Conservation (phyloP, 805 yeast genomes). For the Starmerella vaccinii region DNA sequence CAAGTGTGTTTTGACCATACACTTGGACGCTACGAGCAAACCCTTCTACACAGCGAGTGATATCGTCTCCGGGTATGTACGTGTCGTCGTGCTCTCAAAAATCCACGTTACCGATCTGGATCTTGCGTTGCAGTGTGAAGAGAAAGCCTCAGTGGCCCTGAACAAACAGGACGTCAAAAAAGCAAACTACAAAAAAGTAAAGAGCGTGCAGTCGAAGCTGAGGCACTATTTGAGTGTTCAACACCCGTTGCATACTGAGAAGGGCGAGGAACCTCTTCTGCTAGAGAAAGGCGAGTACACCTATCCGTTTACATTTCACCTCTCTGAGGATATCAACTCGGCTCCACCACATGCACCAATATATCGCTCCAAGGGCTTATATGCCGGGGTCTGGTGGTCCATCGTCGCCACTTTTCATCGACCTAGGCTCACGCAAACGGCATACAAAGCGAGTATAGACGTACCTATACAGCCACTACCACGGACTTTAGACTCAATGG, state of each 20-base stretch:
- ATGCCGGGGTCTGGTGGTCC: conserved; percentile 3
- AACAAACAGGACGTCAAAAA: neutral
- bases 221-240: neutral
- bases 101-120: conserved; percentile 4
- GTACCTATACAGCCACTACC: neutral
- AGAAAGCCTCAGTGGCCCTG: conserved; percentile 7
- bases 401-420: neutral
- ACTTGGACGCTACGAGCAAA: conserved; percentile 5
- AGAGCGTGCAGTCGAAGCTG: neutral
- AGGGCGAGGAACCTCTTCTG: neutral
- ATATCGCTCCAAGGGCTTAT: neutral
- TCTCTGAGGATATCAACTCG: conserved; percentile 7
- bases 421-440: neutral
- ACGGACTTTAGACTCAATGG: neutral
- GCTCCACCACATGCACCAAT: conserved; percentile 15
- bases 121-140: conserved; percentile 12
- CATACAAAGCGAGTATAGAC: neutral
- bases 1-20: conserved; percentile 1
- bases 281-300: conserved; percentile 16
- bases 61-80: conserved; percentile 11
- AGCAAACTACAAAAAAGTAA: neutral
- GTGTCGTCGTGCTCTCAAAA: neutral
- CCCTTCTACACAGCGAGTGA: conserved; percentile 19
- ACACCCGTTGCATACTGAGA: neutral
- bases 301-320: conserved; percentile 14